These are phyloP conservation scores for Cutaneotrichosporon dermatis DNA, from an alignment of 1,284 basidiomycete genomes.

Conservation along the genomic window DNA sequence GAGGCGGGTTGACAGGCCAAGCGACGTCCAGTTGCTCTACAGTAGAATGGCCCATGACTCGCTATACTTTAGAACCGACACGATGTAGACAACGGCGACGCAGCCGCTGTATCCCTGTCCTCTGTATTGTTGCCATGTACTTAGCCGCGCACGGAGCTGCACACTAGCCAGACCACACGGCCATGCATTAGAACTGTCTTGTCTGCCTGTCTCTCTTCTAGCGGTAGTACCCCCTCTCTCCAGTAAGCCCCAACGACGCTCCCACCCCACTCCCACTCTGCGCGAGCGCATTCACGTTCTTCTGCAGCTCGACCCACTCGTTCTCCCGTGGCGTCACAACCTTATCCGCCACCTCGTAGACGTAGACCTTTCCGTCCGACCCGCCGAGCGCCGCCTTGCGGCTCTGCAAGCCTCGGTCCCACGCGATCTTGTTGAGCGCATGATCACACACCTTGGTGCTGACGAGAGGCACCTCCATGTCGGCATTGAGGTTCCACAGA, in stretches of 20 bases:
- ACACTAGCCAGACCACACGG: too few species aligned
- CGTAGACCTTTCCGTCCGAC: constrained; percentile 84
- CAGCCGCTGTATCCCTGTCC: too few species aligned
- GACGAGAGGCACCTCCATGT: constrained; percentile 64
- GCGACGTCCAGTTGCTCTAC: too few species aligned
- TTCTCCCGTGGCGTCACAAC: constrained; percentile 67
- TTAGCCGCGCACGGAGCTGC: too few species aligned
- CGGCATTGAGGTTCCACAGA: constrained; percentile 90
- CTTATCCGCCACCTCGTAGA: constrained; percentile 92
- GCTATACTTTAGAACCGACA: too few species aligned
- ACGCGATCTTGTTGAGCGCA: constrained; percentile 91
- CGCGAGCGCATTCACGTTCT: constrained; percentile 55
- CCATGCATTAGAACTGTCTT: neutral
- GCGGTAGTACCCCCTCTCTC: neutral
- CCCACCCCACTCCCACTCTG: constrained; percentile 8
- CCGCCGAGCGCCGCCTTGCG: constrained; percentile 81
- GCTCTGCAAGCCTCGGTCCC: constrained; percentile 67
- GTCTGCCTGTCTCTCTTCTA: neutral
- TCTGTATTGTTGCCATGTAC: too few species aligned
- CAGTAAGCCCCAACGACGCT: neutral
- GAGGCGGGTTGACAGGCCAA: too few species aligned
- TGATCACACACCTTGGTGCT: constrained; percentile 55
- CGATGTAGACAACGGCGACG: too few species aligned
- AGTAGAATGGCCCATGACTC: too few species aligned
- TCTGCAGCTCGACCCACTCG: constrained; percentile 86